Conservation (phyloP, 148 eudicot genomes). For the Linanthus parryae region DNA sequence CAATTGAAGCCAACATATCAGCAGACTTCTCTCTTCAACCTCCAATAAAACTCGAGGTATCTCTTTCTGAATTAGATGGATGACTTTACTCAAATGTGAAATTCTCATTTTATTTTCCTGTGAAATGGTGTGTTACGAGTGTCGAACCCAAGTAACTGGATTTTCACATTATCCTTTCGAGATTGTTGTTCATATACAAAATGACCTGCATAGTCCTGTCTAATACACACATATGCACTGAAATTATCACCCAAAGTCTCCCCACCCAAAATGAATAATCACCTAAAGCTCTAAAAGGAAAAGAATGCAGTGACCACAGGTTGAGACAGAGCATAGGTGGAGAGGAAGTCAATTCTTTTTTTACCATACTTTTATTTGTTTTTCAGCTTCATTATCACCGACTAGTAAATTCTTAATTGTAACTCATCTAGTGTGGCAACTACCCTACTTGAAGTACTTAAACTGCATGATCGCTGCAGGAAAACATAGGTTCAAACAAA, state of each 20-base stretch:
- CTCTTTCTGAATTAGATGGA: background rate
- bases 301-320: no score
- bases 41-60: background rate
- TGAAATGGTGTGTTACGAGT: background rate
- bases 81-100: background rate
- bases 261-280: no score
- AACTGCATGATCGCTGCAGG: background rate
- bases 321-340: no score
- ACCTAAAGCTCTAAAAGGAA: no score
- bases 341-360: no score
- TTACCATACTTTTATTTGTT: no score
- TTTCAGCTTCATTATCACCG: background rate
- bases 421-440: background rate
- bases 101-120: background rate
- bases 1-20: slow-evolving; percentile 21
- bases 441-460: background rate
- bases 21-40: background rate
- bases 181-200: background rate
- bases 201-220: background rate
- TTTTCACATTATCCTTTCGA: background rate
- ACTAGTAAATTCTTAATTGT: background rate
- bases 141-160: background rate
- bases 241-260: no score
- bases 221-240: background rate
- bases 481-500: background rate